phyloP scores from a whole-genome alignment of 768 basidiomycete species.

The Xanthoconium purpureum region DNA sequence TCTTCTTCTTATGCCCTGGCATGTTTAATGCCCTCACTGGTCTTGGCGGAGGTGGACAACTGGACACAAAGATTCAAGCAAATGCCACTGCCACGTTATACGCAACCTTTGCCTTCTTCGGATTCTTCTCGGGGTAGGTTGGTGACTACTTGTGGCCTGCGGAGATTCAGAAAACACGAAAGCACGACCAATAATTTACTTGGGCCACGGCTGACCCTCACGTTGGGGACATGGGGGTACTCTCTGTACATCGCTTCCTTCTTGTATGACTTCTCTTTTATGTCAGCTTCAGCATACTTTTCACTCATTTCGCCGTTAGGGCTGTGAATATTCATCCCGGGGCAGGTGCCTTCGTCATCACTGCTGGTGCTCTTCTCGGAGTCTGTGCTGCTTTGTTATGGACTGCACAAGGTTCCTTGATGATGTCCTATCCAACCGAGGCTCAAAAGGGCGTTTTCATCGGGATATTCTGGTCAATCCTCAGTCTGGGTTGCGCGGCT shows the following conservation, averaged over 20 bases:
- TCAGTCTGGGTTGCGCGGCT: slow-evolving; percentile 77
- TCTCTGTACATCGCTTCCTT: slow-evolving; percentile 47
- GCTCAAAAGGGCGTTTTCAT: slow-evolving; percentile 56
- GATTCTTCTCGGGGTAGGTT: slow-evolving; percentile 68
- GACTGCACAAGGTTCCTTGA: slow-evolving; percentile 51
- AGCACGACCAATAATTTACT: slow-evolving; percentile 75
- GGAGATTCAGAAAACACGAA: not conserved
- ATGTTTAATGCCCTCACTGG: slow-evolving; percentile 76
- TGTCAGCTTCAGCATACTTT: not conserved
- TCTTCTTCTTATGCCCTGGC: slow-evolving; percentile 58
- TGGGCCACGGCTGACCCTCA: slow-evolving; percentile 47
- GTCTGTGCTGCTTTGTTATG: slow-evolving; percentile 50
- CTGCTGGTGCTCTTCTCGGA: slow-evolving; percentile 50
- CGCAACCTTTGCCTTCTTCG: slow-evolving; percentile 54
- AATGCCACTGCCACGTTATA: slow-evolving; percentile 71
- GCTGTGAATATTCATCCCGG: slow-evolving; percentile 37
- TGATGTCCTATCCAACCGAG: slow-evolving; percentile 57
- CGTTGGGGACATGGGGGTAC: slow-evolving; percentile 51
- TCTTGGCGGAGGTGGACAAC: slow-evolving; percentile 75
- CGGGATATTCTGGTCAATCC: slow-evolving; percentile 62
- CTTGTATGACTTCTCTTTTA: slow-evolving; percentile 33
- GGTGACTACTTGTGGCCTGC: not conserved
- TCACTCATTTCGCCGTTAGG: slow-evolving; percentile 32
- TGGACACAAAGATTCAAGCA: slow-evolving; percentile 59
- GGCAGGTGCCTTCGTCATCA: slow-evolving; percentile 44